These are phyloP conservation scores for Phytophthora litchii DNA, from an alignment of 352 stramenopile genomes.

Conservation along the genomic window DNA sequence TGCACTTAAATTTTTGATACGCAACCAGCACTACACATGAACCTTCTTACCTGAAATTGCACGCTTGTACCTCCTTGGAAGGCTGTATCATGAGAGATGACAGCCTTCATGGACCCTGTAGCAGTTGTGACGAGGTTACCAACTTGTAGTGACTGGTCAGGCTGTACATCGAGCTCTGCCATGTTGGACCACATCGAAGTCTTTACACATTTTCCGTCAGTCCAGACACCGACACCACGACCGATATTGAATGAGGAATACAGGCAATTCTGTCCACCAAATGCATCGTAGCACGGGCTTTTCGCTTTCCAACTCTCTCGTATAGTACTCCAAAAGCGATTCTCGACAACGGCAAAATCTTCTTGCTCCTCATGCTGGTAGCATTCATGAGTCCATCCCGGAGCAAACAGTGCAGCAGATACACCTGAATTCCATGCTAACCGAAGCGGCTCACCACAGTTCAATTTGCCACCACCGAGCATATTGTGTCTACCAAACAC, in stretches of 20 bases:
- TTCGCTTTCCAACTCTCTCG: conserved; percentile 40
- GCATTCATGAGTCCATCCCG: conserved; percentile 48
- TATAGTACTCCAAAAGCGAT: conserved; percentile 39
- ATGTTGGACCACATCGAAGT: conserved; percentile 38
- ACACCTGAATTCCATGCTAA: conserved; percentile 46
- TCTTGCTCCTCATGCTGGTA: conserved; percentile 37
- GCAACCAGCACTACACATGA: background rate
- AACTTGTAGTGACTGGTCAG: conserved; percentile 32
- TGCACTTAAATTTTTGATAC: background rate
- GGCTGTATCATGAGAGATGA: conserved; percentile 34
- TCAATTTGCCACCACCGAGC: conserved; percentile 42
- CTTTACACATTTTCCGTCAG: conserved; percentile 24
- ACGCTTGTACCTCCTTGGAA: conserved; percentile 47
- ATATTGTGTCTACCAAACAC: conserved; percentile 52
- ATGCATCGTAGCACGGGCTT: conserved; percentile 41
- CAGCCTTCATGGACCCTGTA: conserved; percentile 32
- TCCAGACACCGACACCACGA: conserved; percentile 33
- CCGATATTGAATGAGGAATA: conserved; percentile 49
- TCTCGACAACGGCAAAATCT: conserved; percentile 35
- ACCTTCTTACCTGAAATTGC: conserved; percentile 31
- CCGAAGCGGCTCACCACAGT: conserved; percentile 37
- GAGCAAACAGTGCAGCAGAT: conserved; percentile 44
- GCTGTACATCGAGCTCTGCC: conserved; percentile 42
- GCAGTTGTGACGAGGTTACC: conserved; percentile 30
- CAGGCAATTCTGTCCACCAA: conserved; percentile 41